A percentile compares a stretch with the other conserved stretches of the same genome.
phyloP scores from a whole-genome alignment of 306 rosid species.

The Sicyos baderoa region DNA sequence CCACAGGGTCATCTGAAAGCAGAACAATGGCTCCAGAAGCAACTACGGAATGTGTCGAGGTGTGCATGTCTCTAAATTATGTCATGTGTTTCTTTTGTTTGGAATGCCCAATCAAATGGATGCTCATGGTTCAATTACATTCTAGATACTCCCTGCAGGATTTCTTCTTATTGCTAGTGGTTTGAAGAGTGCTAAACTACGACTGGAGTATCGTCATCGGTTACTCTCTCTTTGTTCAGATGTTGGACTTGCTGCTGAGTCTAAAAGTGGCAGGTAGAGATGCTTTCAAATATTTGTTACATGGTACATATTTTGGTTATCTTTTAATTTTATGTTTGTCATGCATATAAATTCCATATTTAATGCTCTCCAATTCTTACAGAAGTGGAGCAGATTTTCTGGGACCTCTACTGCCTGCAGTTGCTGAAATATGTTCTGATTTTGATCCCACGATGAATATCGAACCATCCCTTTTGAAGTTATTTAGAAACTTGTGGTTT shows the following conservation, averaged over 20 bases:
- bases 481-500: constrained; percentile 97
- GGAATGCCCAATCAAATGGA: constrained; percentile 35
- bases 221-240: constrained; percentile 89
- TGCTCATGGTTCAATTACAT: constrained; percentile 83
- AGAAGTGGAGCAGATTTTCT: constrained; percentile 98
- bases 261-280: constrained; percentile 88
- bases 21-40: constrained; percentile 85
- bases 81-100: constrained; percentile 30
- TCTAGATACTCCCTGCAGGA: constrained; percentile 99
- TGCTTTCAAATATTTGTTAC: constrained; percentile 10
- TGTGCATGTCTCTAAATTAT: constrained; percentile 33
- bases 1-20: constrained; percentile 84
- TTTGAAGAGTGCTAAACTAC: constrained; percentile 54
- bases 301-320: constrained; percentile 5
- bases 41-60: constrained; percentile 91
- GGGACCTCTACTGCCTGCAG: constrained; percentile 96
- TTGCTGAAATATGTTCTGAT: constrained; percentile 92
- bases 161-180: constrained; percentile 75
- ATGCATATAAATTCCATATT: constrained; percentile 27
- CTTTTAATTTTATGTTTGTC: constrained; percentile 21
- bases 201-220: constrained; percentile 86
- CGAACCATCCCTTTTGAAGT: constrained; percentile 91
- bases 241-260: constrained; percentile 98
- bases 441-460: constrained; percentile 75
- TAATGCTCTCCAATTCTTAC: constrained; percentile 40